These are phyloP conservation scores for Tulasnella sp. DNA, from an alignment of 768 basidiomycete genomes.

Conservation along the genomic window DNA sequence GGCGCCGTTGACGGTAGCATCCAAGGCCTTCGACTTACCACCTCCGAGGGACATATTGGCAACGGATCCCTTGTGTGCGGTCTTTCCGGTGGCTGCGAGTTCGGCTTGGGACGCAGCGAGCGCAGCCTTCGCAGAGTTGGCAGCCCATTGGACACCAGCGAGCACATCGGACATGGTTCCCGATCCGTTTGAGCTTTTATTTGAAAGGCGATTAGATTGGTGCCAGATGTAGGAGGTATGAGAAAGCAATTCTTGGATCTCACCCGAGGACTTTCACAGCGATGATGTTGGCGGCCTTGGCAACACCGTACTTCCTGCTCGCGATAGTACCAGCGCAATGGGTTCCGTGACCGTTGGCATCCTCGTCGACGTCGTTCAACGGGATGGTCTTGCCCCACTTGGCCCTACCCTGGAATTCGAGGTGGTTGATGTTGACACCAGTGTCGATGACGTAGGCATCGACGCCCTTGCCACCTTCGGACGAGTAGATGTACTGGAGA, in stretches of 20 bases:
- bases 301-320: slow-evolving; percentile 87
- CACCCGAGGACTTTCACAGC: slow-evolving; percentile 64
- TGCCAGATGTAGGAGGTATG: slow-evolving; percentile 30
- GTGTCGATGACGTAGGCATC: slow-evolving; percentile 56
- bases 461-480: slow-evolving; percentile 76
- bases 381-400: slow-evolving; percentile 92
- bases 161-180: slow-evolving; percentile 94
- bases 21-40: slow-evolving; percentile 77
- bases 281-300: slow-evolving; percentile 80
- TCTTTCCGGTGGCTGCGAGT: slow-evolving; percentile 58
- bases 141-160: slow-evolving; percentile 76
- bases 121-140: slow-evolving; percentile 36
- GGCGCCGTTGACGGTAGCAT: slow-evolving; percentile 74
- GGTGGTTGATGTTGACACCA: slow-evolving; percentile 77
- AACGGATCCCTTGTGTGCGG: slow-evolving; percentile 84
- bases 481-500: slow-evolving; percentile 61
- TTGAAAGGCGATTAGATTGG: too few relatives aligned
- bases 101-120: slow-evolving; percentile 53
- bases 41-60: slow-evolving; percentile 98
- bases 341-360: slow-evolving; percentile 87
- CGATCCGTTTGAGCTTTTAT: slow-evolving; percentile 78
- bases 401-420: slow-evolving; percentile 82
- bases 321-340: slow-evolving; percentile 79
- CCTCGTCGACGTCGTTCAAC: slow-evolving; percentile 66
- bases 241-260: slow-evolving; percentile 15